A percentile compares a stretch with the other conserved stretches of the same genome.
phyloP scores from a whole-genome alignment of 495 filamentous ascomycete species.

The Podospora pseudocomata region DNA sequence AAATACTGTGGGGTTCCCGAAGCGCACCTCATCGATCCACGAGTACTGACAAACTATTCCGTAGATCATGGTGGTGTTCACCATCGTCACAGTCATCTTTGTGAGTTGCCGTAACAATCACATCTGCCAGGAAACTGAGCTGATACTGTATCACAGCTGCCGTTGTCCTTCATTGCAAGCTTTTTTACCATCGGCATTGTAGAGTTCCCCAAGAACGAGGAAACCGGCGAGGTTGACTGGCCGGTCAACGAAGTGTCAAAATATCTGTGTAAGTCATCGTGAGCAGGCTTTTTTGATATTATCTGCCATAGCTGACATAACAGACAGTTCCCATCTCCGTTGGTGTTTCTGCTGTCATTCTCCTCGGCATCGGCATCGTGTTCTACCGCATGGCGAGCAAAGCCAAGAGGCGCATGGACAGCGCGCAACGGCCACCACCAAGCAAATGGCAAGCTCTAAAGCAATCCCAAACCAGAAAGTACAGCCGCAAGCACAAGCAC shows the following conservation, averaged over 20 bases:
- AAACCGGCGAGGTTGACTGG: slow-evolving; percentile 12
- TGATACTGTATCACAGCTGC: slow-evolving; percentile 13
- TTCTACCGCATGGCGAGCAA: slow-evolving; percentile 12
- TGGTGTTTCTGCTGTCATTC: slow-evolving; percentile 16
- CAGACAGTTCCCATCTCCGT: slow-evolving; percentile 4
- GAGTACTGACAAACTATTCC: no score
- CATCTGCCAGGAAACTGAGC: no score
- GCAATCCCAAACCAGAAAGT: neutral
- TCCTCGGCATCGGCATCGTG: slow-evolving; percentile 13
- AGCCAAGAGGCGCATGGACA: neutral
- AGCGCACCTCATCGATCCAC: neutral
- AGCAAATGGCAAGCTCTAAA: neutral
- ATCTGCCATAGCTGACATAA: neutral
- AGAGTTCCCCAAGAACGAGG: slow-evolving; percentile 14
- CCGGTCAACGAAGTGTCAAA: slow-evolving; percentile 6
- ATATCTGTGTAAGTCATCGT: slow-evolving; percentile 13
- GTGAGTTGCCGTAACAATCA: slow-evolving; percentile 2
- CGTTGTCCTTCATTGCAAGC: slow-evolving; percentile 22
- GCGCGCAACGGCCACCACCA: neutral
- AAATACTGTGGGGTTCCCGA: slow-evolving; percentile 11
- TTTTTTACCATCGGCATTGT: slow-evolving; percentile 17
- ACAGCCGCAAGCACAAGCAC: neutral
- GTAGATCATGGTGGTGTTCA: slow-evolving; percentile 25
- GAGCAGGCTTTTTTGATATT: no score
- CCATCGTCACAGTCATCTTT: slow-evolving; percentile 22